Conservation (phyloP, 495 filamentous ascomycete genomes). For the Neurospora tetrasperma region DNA sequence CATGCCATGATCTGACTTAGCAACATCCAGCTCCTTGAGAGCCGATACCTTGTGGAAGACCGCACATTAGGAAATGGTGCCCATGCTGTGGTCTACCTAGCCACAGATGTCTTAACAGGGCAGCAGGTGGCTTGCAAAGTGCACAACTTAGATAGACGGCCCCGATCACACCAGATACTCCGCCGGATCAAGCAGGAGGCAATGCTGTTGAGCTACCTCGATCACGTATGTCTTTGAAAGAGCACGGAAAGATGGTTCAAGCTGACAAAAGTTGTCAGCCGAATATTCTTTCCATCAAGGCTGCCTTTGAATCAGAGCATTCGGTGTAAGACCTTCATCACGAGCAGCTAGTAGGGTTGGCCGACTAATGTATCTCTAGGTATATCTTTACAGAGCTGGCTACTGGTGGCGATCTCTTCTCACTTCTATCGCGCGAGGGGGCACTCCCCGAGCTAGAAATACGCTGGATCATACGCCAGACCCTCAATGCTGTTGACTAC, state of each 20-base stretch:
- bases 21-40: slow-evolving; percentile 32
- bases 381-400: slow-evolving; percentile 60
- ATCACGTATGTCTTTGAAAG: slow-evolving; percentile 40
- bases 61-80: slow-evolving; percentile 71
- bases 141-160: slow-evolving; percentile 19
- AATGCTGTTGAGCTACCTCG: slow-evolving; percentile 44
- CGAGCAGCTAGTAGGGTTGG: not conserved
- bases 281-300: slow-evolving; percentile 49
- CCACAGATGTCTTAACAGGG: slow-evolving; percentile 53
- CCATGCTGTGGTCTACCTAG: slow-evolving; percentile 75
- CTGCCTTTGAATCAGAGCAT: slow-evolving; percentile 38
- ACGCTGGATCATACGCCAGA: slow-evolving; percentile 71
- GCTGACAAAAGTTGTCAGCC: slow-evolving; percentile 31
- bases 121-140: slow-evolving; percentile 74
- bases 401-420: slow-evolving; percentile 52
- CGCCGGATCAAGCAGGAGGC: slow-evolving; percentile 38
- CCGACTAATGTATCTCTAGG: slow-evolving; percentile 23
- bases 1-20: not conserved
- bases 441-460: slow-evolving; percentile 58
- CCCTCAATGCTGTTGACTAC: slow-evolving; percentile 66
- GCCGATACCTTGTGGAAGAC: slow-evolving; percentile 38
- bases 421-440: slow-evolving; percentile 39
- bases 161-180: slow-evolving; percentile 5
- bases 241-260: not conserved
- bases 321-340: slow-evolving; percentile 35